phyloP scores from a whole-genome alignment of 257 asterid species.

The Schizonepeta tenuifolia region DNA sequence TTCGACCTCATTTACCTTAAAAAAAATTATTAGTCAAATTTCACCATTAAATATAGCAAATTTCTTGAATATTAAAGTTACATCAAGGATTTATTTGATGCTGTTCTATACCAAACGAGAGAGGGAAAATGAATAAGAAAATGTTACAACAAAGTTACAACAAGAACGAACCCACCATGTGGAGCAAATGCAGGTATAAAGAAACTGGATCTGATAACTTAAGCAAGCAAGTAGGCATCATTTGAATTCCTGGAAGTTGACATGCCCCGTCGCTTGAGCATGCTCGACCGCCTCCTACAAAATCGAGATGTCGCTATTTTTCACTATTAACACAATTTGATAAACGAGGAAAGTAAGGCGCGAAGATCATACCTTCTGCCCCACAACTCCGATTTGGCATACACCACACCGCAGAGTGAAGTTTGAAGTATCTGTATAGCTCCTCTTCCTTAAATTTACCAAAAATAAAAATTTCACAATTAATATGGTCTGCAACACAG shows the following conservation, averaged over 20 bases:
- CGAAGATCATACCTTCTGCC: slow-evolving; percentile 70
- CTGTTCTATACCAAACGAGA: not conserved
- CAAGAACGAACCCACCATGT: not conserved
- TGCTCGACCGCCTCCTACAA: slow-evolving; percentile 95
- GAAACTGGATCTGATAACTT: not conserved
- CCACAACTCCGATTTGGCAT: slow-evolving; percentile 91
- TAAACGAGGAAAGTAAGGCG: not conserved
- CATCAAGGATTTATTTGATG: not conserved
- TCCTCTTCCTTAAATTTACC: slow-evolving; percentile 68
- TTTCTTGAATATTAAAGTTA: not conserved
- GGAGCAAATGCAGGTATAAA: slow-evolving; percentile 4
- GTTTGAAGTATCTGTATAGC: slow-evolving; percentile 83
- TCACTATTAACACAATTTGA: not conserved
- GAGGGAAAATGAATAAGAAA: not conserved
- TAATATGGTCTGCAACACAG: too few species aligned
- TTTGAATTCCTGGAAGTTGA: slow-evolving; percentile 85
- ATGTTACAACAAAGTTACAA: slow-evolving; percentile 33
- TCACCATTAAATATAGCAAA: not conserved
- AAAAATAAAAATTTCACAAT: not conserved
- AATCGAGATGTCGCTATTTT: not conserved
- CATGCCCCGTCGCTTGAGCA: slow-evolving; percentile 91
- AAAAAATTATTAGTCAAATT: too few species aligned
- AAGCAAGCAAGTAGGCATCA: slow-evolving; percentile 32
- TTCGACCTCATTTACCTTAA: too few species aligned
- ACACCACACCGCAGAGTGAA: slow-evolving; percentile 95